These are phyloP conservation scores for Solanum chacoense DNA, from an alignment of 305 asterid genomes.

Conservation along the genomic window DNA sequence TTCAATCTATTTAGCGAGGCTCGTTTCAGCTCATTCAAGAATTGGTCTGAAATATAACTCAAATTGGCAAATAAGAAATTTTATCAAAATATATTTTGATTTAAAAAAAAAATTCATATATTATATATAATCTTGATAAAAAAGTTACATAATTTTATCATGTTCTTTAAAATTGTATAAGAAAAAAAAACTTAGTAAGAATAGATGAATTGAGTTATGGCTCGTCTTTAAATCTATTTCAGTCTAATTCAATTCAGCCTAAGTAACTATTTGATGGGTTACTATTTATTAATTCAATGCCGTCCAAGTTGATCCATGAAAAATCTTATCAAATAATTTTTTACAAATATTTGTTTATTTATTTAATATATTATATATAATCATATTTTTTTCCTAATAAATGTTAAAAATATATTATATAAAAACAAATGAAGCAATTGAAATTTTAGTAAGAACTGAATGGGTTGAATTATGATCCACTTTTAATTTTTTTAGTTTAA, in stretches of 20 bases:
- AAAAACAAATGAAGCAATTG: neutral
- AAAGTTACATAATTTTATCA: too few species aligned
- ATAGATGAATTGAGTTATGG: neutral
- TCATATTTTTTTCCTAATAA: neutral
- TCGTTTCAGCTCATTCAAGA: neutral
- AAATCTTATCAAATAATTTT: neutral
- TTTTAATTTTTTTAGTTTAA: neutral
- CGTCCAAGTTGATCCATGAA: neutral
- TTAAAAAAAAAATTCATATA: too few species aligned
- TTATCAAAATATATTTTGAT: too few species aligned
- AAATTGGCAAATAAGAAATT: neutral
- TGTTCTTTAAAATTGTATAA: neutral
- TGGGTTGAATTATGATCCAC: neutral
- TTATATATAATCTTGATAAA: too few species aligned
- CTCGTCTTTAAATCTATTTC: too few species aligned
- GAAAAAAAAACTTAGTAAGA: neutral
- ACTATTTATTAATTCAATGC: neutral
- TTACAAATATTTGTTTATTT: too few species aligned
- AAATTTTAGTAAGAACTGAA: neutral
- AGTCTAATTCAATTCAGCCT: neutral
- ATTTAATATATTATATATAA: too few species aligned
- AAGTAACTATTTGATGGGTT: neutral
- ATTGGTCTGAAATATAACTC: neutral
- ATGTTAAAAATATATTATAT: too few species aligned
- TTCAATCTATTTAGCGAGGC: neutral